Conservation (phyloP, 768 basidiomycete species). For the Boletus patriciae region DNA sequence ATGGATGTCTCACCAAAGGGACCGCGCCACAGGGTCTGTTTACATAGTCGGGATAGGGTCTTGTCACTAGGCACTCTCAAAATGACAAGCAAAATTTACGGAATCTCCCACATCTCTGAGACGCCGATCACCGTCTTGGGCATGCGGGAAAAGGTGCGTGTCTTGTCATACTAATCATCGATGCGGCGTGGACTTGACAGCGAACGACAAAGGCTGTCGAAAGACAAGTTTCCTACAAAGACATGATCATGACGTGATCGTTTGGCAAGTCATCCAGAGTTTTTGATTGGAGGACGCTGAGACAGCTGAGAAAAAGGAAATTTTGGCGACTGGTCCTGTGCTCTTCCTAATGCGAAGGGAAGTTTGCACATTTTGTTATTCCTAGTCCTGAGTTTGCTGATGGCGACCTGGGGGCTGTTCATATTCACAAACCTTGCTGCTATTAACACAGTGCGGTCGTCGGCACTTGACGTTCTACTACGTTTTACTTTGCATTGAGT, state of each 20-base stretch:
- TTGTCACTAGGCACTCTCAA: conserved; percentile 17
- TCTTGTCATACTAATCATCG: neutral
- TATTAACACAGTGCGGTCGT: neutral
- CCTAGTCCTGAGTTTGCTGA: neutral
- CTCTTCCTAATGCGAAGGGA: neutral
- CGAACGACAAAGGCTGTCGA: conserved; percentile 1
- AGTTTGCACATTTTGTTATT: neutral
- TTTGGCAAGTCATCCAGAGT: neutral
- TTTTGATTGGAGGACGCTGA: neutral
- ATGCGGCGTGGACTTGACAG: neutral
- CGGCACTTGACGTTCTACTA: neutral
- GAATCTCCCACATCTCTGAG: conserved; percentile 2
- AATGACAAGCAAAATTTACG: conserved; percentile 19
- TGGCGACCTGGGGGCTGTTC: conserved; percentile 1
- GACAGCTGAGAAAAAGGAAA: neutral
- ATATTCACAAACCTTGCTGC: neutral
- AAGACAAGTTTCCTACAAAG: neutral
- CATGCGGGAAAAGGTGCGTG: conserved; percentile 1
- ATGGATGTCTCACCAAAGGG: neutral
- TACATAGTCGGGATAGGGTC: conserved; percentile 10
- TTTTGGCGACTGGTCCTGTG: neutral
- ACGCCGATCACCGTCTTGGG: conserved; percentile 15
- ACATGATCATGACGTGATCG: neutral
- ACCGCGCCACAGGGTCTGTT: conserved; percentile 24
- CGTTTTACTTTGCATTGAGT: conserved; percentile 6